Evolutionary conservation across 371 early-diverging fungal species (phyloP).

Genomic region (Rhizomucor miehei): DNA sequence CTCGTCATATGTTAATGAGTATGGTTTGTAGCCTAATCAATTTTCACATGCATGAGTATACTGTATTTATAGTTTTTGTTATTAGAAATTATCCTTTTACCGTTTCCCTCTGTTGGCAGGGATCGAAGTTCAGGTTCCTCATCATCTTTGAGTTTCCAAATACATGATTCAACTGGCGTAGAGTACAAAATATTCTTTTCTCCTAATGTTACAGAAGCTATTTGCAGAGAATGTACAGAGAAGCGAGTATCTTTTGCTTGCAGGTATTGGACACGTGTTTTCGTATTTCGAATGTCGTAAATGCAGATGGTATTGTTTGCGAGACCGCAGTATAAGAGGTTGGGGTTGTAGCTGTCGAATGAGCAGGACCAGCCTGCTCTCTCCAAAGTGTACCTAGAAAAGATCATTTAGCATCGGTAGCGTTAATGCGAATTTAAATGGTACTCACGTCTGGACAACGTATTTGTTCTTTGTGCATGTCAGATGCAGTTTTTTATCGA

Average conservation of each 20-base stretch:
- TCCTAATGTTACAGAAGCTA: not conserved
- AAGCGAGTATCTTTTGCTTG: not conserved
- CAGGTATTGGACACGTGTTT: conserved; percentile 3
- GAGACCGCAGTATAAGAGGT: conserved; percentile 36
- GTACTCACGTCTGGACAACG: conserved; percentile 7
- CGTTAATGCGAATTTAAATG: not conserved
- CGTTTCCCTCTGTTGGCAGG: conserved; percentile 3
- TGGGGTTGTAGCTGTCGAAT: conserved; percentile 22
- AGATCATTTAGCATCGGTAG: not conserved
- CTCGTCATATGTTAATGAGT: conserved; percentile 9
- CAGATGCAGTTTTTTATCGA: conserved; percentile 14
- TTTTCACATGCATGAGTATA: not conserved
- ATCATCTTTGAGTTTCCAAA: conserved; percentile 6
- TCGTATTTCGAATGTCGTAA: conserved; percentile 40
- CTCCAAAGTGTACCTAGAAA: conserved; percentile 14
- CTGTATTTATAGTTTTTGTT: too few relatives aligned
- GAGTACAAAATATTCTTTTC: conserved; percentile 9
- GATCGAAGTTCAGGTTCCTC: conserved; percentile 1
- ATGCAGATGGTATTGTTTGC: conserved; percentile 24
- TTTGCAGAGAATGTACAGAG: conserved; percentile 12
- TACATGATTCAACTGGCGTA: conserved; percentile 7
- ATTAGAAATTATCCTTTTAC: conserved; percentile 1
- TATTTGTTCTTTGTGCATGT: conserved; percentile 14
- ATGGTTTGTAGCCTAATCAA: conserved; percentile 15
- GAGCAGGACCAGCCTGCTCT: conserved; percentile 32